Conservation (phyloP, 306 rosid species). For the Carpinus fangiana region DNA sequence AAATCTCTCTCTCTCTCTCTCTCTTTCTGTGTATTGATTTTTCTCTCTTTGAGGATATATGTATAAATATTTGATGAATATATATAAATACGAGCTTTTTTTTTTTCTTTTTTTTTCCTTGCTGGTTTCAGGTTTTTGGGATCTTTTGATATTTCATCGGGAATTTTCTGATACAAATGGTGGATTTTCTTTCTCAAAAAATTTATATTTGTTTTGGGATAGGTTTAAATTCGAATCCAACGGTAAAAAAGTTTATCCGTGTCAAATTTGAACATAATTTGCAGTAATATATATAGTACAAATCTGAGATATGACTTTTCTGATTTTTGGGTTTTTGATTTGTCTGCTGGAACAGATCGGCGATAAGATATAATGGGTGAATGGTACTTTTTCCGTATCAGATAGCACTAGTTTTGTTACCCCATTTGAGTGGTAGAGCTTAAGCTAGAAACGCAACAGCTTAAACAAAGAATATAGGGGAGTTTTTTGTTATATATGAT, state of each 20-base stretch:
- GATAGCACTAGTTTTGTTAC: constrained; percentile 14
- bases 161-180: neutral
- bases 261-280: neutral
- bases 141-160: constrained; percentile 11
- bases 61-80: neutral
- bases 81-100: neutral
- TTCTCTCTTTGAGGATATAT: neutral
- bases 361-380: constrained; percentile 26
- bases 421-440: neutral
- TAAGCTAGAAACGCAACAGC: constrained; percentile 5
- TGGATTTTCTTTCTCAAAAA: neutral
- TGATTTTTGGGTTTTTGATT: neutral
- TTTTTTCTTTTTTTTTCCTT: neutral
- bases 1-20: constrained; percentile 28
- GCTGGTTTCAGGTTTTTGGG: neutral
- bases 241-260: neutral
- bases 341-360: constrained; percentile 48
- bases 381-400: constrained; percentile 23
- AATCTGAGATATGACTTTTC: constrained; percentile 24
- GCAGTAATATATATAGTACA: constrained; percentile 17
- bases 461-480: constrained; percentile 2
- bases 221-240: neutral
- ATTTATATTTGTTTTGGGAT: neutral
- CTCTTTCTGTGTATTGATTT: neutral
- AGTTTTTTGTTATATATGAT: neutral